A percentile compares a stretch with the other conserved stretches of the same genome.
These are phyloP conservation scores for Trichosporon sp. DNA, from an alignment of 1,284 basidiomycete genomes.

Conservation along the genomic window DNA sequence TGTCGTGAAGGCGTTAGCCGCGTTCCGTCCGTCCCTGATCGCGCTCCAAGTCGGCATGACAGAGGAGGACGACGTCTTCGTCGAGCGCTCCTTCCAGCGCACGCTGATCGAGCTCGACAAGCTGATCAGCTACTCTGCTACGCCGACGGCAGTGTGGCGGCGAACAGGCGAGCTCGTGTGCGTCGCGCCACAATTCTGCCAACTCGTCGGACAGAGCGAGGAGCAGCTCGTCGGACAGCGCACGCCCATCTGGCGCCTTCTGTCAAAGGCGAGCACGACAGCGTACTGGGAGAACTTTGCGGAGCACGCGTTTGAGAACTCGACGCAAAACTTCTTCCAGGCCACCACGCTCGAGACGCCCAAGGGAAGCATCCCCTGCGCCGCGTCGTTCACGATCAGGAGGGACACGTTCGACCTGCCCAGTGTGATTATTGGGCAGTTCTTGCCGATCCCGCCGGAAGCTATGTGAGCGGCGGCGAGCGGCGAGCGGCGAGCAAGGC, in stretches of 20 bases:
- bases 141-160: slow-evolving; percentile 99
- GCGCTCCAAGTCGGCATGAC: slow-evolving; percentile 93
- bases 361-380: slow-evolving; percentile 67
- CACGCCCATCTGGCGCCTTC: slow-evolving; percentile 90
- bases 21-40: slow-evolving; percentile 92
- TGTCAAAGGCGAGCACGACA: slow-evolving; percentile 85
- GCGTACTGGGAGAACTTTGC: slow-evolving; percentile 96
- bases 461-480: slow-evolving; percentile 19
- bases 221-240: slow-evolving; percentile 74
- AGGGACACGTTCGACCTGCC: slow-evolving; percentile 69
- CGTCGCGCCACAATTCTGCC: slow-evolving; percentile 93
- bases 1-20: slow-evolving; percentile 89
- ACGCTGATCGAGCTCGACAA: slow-evolving; percentile 94
- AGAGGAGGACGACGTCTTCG: slow-evolving; percentile 90
- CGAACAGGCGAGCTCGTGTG: slow-evolving; percentile 96
- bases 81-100: slow-evolving; percentile 92
- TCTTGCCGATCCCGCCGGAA: slow-evolving; percentile 48
- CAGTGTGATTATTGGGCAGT: slow-evolving; percentile 77
- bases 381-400: slow-evolving; percentile 80
- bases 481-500: not conserved
- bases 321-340: slow-evolving; percentile 89
- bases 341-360: slow-evolving; percentile 69
- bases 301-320: slow-evolving; percentile 91
- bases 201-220: slow-evolving; percentile 85
- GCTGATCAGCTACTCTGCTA: slow-evolving; percentile 93